Evolutionary conservation across 202 grass and related monocot genomes (phyloP).

Genomic region (Sporobolus alterniflorus): DNA sequence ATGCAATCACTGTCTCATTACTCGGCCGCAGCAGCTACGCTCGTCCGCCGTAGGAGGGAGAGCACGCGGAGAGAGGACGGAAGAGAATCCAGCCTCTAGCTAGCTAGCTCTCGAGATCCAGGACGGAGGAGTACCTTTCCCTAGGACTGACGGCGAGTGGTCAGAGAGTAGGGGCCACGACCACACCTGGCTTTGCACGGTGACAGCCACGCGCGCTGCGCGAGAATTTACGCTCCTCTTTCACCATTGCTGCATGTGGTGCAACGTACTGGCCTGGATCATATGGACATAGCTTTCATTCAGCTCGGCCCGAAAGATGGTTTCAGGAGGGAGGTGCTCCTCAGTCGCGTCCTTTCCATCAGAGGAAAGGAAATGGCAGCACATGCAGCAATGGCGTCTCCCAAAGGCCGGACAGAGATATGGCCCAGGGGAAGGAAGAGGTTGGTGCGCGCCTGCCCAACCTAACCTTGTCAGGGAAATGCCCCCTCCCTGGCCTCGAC

Average conservation of each 20-base stretch:
- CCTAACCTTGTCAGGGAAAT: constrained; percentile 30
- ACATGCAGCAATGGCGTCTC: constrained; percentile 8
- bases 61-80: neutral
- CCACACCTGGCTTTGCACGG: neutral
- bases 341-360: neutral
- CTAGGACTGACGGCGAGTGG: neutral
- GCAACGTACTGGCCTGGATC: neutral
- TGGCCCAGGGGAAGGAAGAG: constrained; percentile 12
- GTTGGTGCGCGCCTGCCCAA: neutral
- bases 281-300: neutral
- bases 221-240: constrained; percentile 36
- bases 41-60: neutral
- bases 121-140: constrained; percentile 23
- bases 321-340: neutral
- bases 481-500: neutral
- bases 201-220: neutral
- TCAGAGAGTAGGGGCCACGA: neutral
- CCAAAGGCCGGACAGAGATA: constrained; percentile 46
- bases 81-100: neutral
- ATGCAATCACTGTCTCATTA: constrained; percentile 50
- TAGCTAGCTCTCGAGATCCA: too few relatives aligned
- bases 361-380: neutral
- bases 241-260: too few relatives aligned
- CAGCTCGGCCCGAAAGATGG: neutral
- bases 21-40: neutral